Conservation (phyloP, 192 early-diverging fungal genomes). For the Coemansia sp. region DNA sequence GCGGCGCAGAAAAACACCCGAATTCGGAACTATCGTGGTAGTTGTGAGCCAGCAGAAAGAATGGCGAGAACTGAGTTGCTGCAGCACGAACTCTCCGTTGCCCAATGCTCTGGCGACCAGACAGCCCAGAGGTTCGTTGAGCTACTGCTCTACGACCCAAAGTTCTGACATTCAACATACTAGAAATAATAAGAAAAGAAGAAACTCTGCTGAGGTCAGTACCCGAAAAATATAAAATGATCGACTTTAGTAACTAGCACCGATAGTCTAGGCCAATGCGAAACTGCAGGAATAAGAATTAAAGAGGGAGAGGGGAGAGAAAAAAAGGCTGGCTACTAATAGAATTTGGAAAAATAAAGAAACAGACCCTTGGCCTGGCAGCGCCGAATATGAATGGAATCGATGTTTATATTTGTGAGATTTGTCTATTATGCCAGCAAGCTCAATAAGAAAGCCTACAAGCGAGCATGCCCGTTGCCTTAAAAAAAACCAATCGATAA, state of each 20-base stretch:
- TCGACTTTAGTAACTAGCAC: neutral
- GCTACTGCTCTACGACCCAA: constrained; percentile 30
- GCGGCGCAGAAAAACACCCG: constrained; percentile 31
- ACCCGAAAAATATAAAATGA: neutral
- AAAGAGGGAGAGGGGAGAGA: neutral
- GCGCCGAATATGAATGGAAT: neutral
- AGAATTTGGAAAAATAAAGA: constrained; percentile 1
- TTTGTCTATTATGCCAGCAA: neutral
- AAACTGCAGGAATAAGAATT: too few species aligned
- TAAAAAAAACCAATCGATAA: constrained; percentile 4
- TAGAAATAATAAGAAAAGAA: constrained; percentile 3
- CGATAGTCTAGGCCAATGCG: too few species aligned
- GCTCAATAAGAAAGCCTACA: constrained; percentile 1
- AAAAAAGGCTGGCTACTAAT: neutral
- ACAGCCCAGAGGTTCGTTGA: constrained; percentile 13
- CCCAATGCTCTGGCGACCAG: constrained; percentile 12
- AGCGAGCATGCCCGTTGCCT: neutral
- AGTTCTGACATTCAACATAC: constrained; percentile 33
- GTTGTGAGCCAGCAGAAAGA: constrained; percentile 14
- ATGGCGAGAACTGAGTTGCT: constrained; percentile 10
- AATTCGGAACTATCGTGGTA: constrained; percentile 48
- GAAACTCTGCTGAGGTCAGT: neutral
- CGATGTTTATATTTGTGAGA: constrained; percentile 11
- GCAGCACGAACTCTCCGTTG: constrained; percentile 11
- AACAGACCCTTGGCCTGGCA: constrained; percentile 5